phyloP scores from a whole-genome alignment of 345 rosid species.

The Linum tenue region DNA sequence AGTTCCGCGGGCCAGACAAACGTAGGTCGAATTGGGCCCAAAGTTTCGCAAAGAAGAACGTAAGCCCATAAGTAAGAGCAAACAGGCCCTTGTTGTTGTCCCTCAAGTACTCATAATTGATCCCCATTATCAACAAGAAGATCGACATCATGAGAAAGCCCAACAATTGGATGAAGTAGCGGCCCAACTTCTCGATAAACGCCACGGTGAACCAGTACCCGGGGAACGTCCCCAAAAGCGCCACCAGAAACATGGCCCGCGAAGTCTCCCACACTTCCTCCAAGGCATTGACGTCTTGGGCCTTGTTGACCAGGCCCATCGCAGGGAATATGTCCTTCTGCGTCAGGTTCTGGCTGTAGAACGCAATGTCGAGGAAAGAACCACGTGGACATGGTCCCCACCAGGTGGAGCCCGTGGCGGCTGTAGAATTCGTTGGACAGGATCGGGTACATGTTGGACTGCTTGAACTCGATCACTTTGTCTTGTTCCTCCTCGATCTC shows the following conservation, averaged over 20 bases:
- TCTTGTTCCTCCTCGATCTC: conserved; percentile 34
- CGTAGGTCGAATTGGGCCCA: conserved; percentile 52
- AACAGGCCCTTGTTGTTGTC: conserved; percentile 21
- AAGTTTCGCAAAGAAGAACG: conserved; percentile 60
- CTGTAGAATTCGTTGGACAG: conserved; percentile 32
- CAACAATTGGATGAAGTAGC: conserved; percentile 35
- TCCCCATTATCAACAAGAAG: conserved; percentile 35
- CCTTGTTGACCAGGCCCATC: conserved; percentile 17
- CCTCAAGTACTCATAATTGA: conserved; percentile 29
- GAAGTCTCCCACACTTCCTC: conserved; percentile 36
- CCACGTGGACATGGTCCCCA: conserved; percentile 46
- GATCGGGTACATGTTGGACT: conserved; percentile 20
- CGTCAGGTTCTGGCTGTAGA: conserved; percentile 45
- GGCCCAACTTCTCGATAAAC: conserved; percentile 39
- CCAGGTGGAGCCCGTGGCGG: conserved; percentile 39
- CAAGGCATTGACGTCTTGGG: conserved; percentile 19
- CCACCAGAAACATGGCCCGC: conserved; percentile 41
- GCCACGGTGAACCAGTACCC: conserved; percentile 57
- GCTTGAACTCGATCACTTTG: conserved; percentile 18
- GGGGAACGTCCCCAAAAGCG: conserved; percentile 41
- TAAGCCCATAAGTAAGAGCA: conserved; percentile 28
- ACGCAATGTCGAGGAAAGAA: conserved; percentile 52
- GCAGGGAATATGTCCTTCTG: conserved; percentile 51
- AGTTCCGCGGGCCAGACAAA: conserved; percentile 55
- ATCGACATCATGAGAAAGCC: conserved; percentile 56